Conservation (phyloP, 176 grass and related monocot genomes). For the Oryza glaberrima region DNA sequence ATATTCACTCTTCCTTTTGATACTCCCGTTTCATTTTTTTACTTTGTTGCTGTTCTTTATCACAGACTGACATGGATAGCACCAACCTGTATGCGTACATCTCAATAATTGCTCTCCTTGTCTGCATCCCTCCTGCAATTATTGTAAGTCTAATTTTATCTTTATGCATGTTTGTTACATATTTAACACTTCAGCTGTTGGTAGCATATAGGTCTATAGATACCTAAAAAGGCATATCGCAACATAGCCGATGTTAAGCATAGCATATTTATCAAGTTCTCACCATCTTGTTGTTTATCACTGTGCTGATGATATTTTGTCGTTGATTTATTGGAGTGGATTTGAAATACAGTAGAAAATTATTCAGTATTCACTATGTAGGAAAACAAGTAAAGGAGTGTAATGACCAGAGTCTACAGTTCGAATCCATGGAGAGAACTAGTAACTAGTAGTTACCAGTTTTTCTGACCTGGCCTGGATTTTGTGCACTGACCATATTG, state of each 20-base stretch:
- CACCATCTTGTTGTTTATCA: background rate
- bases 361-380: background rate
- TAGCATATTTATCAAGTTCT: background rate
- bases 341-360: background rate
- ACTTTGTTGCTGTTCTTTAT: conserved; percentile 30
- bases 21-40: conserved; percentile 29
- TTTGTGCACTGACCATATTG: background rate
- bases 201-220: background rate
- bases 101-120: conserved; percentile 89
- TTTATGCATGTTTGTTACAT: background rate
- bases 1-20: conserved; percentile 25
- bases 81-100: conserved; percentile 92
- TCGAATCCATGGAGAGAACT: background rate
- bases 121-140: conserved; percentile 89
- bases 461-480: background rate
- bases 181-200: background rate
- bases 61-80: conserved; percentile 93
- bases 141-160: conserved; percentile 62
- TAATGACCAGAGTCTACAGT: background rate
- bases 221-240: background rate
- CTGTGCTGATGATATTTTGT: background rate
- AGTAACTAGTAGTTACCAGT: background rate
- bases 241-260: background rate
- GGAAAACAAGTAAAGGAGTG: background rate
- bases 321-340: background rate